Evolutionary conservation across 345 rosid genomes (phyloP), one percentile per base, ranked within the genome.

Genomic region (Lepidium sativum): DNA sequence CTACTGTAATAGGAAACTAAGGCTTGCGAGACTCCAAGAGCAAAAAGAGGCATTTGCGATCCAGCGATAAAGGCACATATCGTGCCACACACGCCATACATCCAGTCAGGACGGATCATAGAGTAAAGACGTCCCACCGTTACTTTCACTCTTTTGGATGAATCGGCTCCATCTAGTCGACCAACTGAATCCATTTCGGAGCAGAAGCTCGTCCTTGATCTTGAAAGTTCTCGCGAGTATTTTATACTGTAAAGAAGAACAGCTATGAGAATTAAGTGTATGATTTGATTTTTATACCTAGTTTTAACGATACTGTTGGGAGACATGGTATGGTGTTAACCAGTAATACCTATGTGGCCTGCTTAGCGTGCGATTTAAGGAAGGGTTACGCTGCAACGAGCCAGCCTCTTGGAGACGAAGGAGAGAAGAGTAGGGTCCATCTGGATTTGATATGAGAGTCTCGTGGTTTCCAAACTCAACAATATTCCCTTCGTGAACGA

Each of bases 41-140:
- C 98, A 23, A 92, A 92, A 40, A 92, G 88, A 4, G 98, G 98
- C 98, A 90, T 87, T 74, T 81, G 88, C 21, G 98, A 82, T 77
- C 98, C 98, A 15, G 95, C 86, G 34, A 84, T 71, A 2, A 92
- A 78, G 17, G 95, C 97, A 47, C 85, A 67, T 18, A 87, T 29
- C 49, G 84, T 86, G 33, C 98, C 98, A 35, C 73, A 64, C 12
- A 86, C 25, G n/a, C 90, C 98, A 39, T 84, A 90, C 32, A 60
- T 72, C 97, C 98, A 92, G 73, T 92, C 97, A 14, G 96, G 98
- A 1, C 80, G 75, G 13, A 86, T 68, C 97, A 92, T 89, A 40
- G 96, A 75, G 71, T 88, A 94, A 21, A 90, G 66, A 77, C 86
- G 88, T 70, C 70, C 74, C 4, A 77, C 9, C 8, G 91, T 81